Evolutionary conservation across 306 rosid species (phyloP).

Genomic region (Medicago ruthenica): DNA sequence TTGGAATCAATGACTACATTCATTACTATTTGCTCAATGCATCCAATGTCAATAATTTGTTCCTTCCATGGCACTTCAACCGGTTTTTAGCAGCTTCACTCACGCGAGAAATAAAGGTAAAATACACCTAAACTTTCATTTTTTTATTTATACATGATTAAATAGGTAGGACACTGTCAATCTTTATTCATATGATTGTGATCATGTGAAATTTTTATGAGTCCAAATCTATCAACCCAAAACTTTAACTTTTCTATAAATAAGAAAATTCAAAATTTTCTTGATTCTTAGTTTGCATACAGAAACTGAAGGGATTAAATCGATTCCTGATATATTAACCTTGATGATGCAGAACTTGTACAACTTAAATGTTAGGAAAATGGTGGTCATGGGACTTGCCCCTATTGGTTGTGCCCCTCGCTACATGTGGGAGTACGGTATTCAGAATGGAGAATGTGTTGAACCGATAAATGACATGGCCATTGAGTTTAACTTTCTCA

Average conservation of each 20-base stretch:
- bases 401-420: conserved; percentile 94
- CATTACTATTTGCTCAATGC: conserved; percentile 81
- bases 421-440: conserved; percentile 68
- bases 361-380: conserved; percentile 68
- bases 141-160: not conserved
- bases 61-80: conserved; percentile 79
- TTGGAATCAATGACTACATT: conserved; percentile 91
- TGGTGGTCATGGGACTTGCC: conserved; percentile 83
- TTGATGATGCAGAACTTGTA: conserved; percentile 73
- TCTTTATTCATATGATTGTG: not conserved
- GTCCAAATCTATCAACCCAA: not conserved
- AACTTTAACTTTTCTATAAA: not conserved
- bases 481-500: conserved; percentile 75
- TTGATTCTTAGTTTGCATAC: conserved; percentile 12
- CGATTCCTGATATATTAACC: conserved; percentile 26
- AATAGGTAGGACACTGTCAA: not conserved
- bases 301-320: conserved; percentile 8
- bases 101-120: conserved; percentile 67
- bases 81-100: conserved; percentile 73
- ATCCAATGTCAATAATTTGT: conserved; percentile 71
- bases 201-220: not conserved
- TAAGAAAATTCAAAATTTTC: not conserved
- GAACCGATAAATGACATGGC: conserved; percentile 82
- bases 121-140: not conserved
- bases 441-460: conserved; percentile 69